phyloP scores from a whole-genome alignment of 1,284 basidiomycete species.

The Malassezia vespertilionis region DNA sequence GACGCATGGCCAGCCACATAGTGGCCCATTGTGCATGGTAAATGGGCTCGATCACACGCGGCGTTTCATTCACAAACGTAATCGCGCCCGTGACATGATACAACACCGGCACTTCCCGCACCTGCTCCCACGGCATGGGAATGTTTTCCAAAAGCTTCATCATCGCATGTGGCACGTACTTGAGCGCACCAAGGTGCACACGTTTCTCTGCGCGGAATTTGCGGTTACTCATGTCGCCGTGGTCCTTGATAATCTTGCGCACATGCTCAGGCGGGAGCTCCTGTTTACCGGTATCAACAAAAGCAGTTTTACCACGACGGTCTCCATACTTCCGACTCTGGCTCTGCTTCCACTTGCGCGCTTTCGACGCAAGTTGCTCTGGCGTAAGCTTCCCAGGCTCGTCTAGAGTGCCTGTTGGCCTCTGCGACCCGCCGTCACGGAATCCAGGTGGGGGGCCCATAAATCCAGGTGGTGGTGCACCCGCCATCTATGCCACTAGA shows the following conservation, averaged over 20 bases:
- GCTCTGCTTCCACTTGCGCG: conserved; percentile 86
- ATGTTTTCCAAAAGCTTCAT: conserved; percentile 99
- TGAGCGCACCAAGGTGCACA: conserved; percentile 91
- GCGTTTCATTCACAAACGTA: conserved; percentile 97
- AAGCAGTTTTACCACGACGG: conserved; percentile 68
- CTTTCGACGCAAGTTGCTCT: conserved; percentile 69
- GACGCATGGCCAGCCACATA: conserved; percentile 99
- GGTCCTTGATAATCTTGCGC: conserved; percentile 48
- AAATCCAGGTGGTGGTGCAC: conserved; percentile 6
- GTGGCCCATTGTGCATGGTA: conserved; percentile 99
- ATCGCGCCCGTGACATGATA: conserved; percentile 87
- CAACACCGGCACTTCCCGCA: conserved; percentile 50
- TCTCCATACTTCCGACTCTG: conserved; percentile 81
- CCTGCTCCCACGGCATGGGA: conserved; percentile 86
- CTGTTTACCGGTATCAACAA: conserved; percentile 85
- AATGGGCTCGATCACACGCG: conserved; percentile 87
- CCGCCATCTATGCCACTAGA: conserved; percentile 5
- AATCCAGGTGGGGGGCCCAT: conserved; percentile 12
- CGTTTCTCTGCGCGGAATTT: conserved; percentile 94
- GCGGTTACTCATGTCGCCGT: conserved; percentile 49
- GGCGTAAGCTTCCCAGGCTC: conserved; percentile 55
- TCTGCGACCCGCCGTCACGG: conserved; percentile 18
- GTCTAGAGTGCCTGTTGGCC: background rate
- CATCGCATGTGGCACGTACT: conserved; percentile 97
- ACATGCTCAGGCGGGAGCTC: conserved; percentile 61